A percentile compares a stretch with the other conserved stretches of the same genome.
Evolutionary conservation across 192 early-diverging fungal genomes (phyloP).

Genomic region (Coemansia aciculifera): DNA sequence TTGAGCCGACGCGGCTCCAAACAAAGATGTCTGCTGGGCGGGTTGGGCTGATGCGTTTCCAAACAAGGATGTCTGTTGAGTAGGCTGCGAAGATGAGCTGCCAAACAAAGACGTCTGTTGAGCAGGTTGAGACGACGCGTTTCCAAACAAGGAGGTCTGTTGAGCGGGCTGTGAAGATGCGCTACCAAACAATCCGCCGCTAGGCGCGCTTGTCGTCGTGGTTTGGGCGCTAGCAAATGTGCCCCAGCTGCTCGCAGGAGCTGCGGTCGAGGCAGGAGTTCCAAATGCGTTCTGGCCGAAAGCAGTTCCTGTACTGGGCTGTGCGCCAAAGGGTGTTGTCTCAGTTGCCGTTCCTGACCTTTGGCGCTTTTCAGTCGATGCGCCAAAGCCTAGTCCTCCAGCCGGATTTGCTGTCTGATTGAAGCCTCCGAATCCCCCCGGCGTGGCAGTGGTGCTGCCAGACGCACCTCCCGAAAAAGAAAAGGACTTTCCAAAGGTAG

Average conservation of each 20-base stretch:
- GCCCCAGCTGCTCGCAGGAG: conserved; percentile 2
- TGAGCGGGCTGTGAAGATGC: background rate
- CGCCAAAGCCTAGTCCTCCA: conserved; percentile 28
- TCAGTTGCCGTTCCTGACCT: conserved; percentile 34
- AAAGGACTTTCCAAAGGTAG: conserved; percentile 42
- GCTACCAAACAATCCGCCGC: conserved; percentile 29
- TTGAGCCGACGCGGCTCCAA: conserved; percentile 20
- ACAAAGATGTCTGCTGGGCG: conserved; percentile 15
- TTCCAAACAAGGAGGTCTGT: conserved; percentile 21
- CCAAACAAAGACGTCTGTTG: conserved; percentile 26
- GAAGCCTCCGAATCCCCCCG: conserved; percentile 32
- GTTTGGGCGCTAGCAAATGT: conserved; percentile 24
- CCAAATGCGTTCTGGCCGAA: conserved; percentile 19
- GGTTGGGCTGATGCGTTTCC: conserved; percentile 16
- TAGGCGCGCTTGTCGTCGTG: background rate
- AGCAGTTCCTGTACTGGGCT: background rate
- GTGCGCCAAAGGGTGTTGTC: conserved; percentile 5
- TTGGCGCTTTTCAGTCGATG: conserved; percentile 38
- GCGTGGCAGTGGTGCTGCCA: conserved; percentile 4
- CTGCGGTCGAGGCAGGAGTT: conserved; percentile 4
- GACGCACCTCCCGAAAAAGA: conserved; percentile 41
- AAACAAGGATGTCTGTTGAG: conserved; percentile 12
- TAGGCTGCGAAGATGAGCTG: background rate
- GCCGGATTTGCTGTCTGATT: conserved; percentile 22
- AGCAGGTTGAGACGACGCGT: conserved; percentile 12